Evolutionary conservation across 148 eudicot species (phyloP).

Genomic region (Pharnaceum exiguum): DNA sequence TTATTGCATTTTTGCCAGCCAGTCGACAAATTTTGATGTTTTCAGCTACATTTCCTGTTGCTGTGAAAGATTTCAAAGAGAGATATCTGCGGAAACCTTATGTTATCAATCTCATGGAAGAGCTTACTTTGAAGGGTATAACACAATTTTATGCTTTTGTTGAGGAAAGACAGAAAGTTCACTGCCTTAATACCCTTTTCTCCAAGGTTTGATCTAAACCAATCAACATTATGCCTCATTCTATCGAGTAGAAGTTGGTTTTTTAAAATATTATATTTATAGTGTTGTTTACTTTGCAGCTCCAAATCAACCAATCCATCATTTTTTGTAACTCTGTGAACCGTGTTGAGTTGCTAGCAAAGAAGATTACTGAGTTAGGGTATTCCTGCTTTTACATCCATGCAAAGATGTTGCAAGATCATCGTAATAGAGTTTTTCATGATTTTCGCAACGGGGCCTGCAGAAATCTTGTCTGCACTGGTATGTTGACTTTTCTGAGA

Average conservation of each 20-base stretch:
- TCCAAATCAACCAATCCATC: conserved; percentile 93
- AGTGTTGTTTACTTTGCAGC: conserved; percentile 38
- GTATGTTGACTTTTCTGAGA: conserved; percentile 29
- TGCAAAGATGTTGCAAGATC: conserved; percentile 96
- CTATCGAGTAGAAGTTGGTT: background rate
- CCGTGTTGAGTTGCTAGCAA: conserved; percentile 86
- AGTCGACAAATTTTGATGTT: conserved; percentile 85
- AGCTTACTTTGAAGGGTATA: conserved; percentile 91
- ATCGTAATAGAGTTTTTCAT: conserved; percentile 86
- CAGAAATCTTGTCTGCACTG: conserved; percentile 93
- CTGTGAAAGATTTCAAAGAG: conserved; percentile 78
- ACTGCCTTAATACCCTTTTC: conserved; percentile 83
- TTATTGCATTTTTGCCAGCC: conserved; percentile 53
- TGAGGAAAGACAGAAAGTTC: conserved; percentile 89
- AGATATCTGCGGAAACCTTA: conserved; percentile 66
- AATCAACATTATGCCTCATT: background rate
- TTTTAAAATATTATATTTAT: background rate
- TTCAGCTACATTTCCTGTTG: conserved; percentile 93
- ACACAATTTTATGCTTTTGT: conserved; percentile 85
- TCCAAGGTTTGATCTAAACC: conserved; percentile 62
- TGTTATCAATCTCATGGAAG: conserved; percentile 84
- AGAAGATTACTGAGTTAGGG: conserved; percentile 87
- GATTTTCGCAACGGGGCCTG: conserved; percentile 94
- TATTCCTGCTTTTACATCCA: conserved; percentile 92
- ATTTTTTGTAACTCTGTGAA: conserved; percentile 94